Percentiles rank a stretch among this genome's conserved stretches.
phyloP scores from a whole-genome alignment of 1,139 yeast species.

The Debaryomyces udenii region DNA sequence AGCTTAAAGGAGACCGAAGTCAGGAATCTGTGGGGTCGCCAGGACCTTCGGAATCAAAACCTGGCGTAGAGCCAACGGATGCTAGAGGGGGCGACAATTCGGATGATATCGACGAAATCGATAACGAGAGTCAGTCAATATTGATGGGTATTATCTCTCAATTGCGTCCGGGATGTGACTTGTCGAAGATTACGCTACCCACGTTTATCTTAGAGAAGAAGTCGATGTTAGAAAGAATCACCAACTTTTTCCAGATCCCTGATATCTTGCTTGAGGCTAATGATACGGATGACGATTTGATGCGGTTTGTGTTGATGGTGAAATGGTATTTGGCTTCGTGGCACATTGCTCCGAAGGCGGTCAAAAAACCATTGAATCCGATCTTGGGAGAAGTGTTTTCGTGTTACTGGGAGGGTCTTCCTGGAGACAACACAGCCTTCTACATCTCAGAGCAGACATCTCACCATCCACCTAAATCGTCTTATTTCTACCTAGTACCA shows the following conservation, averaged over 20 bases:
- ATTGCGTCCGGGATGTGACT: constrained; percentile 88
- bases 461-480: constrained; percentile 98
- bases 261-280: constrained; percentile 73
- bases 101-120: constrained; percentile 89
- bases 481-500: constrained; percentile 88
- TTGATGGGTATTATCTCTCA: constrained; percentile 86
- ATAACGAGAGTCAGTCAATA: constrained; percentile 85
- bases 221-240: constrained; percentile 93
- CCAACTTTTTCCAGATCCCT: constrained; percentile 87
- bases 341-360: constrained; percentile 99
- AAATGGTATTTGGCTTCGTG: constrained; percentile 93
- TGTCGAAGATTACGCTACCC: constrained; percentile 88
- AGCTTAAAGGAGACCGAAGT: constrained; percentile 21
- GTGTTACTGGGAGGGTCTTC: constrained; percentile 89
- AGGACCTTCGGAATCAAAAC: constrained; percentile 1
- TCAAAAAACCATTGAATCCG: constrained; percentile 94
- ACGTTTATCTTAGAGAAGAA: constrained; percentile 93
- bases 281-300: constrained; percentile 54
- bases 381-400: constrained; percentile 88
- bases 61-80: constrained; percentile 2
- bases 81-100: constrained; percentile 15
- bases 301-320: constrained; percentile 72
- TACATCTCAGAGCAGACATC: constrained; percentile 93
- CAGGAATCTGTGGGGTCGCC: constrained; percentile 2
- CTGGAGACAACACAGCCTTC: constrained; percentile 66